Conservation (phyloP, 768 basidiomycete species). For the Cyclocybe cylindracea region DNA sequence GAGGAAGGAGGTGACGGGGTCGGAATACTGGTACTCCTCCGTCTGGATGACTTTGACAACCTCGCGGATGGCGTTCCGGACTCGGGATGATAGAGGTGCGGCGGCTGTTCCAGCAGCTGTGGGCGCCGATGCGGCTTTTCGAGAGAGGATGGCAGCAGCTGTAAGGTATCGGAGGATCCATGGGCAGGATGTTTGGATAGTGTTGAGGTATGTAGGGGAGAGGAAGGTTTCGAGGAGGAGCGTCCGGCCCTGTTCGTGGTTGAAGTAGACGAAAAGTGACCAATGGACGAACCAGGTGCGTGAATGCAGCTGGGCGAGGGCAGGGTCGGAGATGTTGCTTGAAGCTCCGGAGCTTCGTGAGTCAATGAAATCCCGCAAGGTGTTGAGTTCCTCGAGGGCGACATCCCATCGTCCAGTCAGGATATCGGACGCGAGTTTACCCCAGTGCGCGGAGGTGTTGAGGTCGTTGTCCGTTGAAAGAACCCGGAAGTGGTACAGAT, state of each 20-base stretch:
- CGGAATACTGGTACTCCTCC: constrained; percentile 95
- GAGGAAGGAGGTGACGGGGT: constrained; percentile 91
- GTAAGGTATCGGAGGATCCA: constrained; percentile 96
- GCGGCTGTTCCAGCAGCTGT: constrained; percentile 37
- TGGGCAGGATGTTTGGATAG: constrained; percentile 93
- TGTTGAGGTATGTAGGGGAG: constrained; percentile 95
- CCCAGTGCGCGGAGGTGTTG: constrained; percentile 97
- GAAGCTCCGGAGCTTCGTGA: constrained; percentile 51
- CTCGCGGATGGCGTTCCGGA: constrained; percentile 87
- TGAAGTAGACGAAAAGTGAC: constrained; percentile 98
- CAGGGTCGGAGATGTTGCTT: constrained; percentile 55
- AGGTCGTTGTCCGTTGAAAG: constrained; percentile 92
- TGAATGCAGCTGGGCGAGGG: constrained; percentile 86
- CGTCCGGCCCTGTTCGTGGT: constrained; percentile 88
- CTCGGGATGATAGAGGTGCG: constrained; percentile 60
- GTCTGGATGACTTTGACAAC: constrained; percentile 92
- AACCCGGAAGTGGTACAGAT: constrained; percentile 98
- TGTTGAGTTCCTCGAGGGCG: constrained; percentile 94
- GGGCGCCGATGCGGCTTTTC: constrained; percentile 64
- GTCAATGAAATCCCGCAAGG: constrained; percentile 91
- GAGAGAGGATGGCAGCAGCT: constrained; percentile 88
- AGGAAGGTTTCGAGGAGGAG: constrained; percentile 96
- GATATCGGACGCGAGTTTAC: constrained; percentile 96
- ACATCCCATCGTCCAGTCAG: constrained; percentile 93
- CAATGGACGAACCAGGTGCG: constrained; percentile 97